Base-by-base conservation (phyloP, 2,329 filamentous ascomycete genomes). In the Leptoxyphium fumago region DNA sequence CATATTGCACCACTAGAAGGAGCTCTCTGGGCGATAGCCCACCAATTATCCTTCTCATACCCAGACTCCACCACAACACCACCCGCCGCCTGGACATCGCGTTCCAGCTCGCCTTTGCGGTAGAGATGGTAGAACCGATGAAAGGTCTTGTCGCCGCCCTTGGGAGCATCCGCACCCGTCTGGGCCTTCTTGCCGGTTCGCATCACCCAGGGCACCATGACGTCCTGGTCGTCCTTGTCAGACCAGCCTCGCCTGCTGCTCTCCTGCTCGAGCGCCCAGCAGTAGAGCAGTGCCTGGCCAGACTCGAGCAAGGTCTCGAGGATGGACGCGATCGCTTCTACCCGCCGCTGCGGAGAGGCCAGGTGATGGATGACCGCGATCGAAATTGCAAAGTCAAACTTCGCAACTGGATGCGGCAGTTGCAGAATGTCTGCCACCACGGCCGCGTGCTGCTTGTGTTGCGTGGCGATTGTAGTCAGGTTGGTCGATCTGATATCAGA, bases 1-100 rank as follows among this genome's bases (percentile, higher is more conserved):
- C 39, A 18, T 14, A 10, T 41, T 14, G 9, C 14, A 41, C 10
- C 39, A 15, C 7, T 26, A 26, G 21, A 26, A 14, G 41, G 17
- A 26, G 40, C 28, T 29, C 48, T 46, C 43, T 41, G 39, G 14
- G 51, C 74, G 59, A 94, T 80, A 43, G 80, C 86, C 89, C 89
- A 98, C 91, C 91, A 96, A 66, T 98, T 98, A 60, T 96, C 91
- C 67, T 80, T 88, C 61, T 98, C 91, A 64, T 96, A 98, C 29
- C 91, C 91, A 47, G 77, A 78, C 51, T 84, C 80, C 18, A 91
- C 55, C 11, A 95, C 77, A 41, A 64, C 66, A 7, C 88, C 91
- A 14, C 87, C 87, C 15, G 82, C 88, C 13, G 73, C 71, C 42
- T 63, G 61, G 45, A 94, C 75, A 60, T 95, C 84, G 38, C 77